A percentile compares a stretch with the other conserved stretches of the same genome.
Evolutionary conservation across 2,329 filamentous ascomycete genomes (phyloP).

Genomic region (Colletotrichum theobromicola): DNA sequence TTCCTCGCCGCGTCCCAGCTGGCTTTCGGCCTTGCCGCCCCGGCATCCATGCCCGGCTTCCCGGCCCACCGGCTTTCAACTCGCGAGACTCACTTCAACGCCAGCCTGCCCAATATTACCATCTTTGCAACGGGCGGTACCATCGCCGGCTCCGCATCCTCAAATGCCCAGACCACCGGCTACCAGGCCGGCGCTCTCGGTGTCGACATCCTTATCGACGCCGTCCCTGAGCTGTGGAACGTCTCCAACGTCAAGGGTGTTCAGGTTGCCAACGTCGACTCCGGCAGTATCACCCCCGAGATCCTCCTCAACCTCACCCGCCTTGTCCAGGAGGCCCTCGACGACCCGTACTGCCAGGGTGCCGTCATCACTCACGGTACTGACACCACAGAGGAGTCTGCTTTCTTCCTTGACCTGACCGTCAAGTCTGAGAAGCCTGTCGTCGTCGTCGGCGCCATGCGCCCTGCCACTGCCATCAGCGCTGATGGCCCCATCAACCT

Average conservation of each 20-base stretch:
- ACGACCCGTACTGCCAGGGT: conserved; percentile 45
- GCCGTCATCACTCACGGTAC: conserved; percentile 70
- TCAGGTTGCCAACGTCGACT: conserved; percentile 56
- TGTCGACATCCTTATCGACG: conserved; percentile 55
- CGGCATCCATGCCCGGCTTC: not conserved
- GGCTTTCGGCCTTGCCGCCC: conserved; percentile 11
- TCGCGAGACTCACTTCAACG: conserved; percentile 32
- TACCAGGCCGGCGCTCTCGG: conserved; percentile 49
- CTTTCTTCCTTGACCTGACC: conserved; percentile 66
- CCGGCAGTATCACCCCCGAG: conserved; percentile 50
- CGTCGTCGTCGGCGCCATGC: conserved; percentile 66
- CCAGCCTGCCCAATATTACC: conserved; percentile 59
- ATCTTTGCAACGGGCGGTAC: conserved; percentile 65
- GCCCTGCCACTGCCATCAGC: conserved; percentile 65
- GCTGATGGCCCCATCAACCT: conserved; percentile 70
- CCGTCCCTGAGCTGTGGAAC: conserved; percentile 59
- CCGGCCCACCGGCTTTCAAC: conserved; percentile 4
- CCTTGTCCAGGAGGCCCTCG: conserved; percentile 53
- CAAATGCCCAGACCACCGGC: conserved; percentile 49
- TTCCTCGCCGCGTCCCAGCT: conserved; percentile 6
- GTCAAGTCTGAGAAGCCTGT: conserved; percentile 63
- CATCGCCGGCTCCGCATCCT: conserved; percentile 58
- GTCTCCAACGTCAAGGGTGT: conserved; percentile 60
- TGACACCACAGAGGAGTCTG: conserved; percentile 68
- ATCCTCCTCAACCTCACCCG: conserved; percentile 53